Conservation (phyloP, 1,139 yeast genomes). For the Zygoascus meyerae region DNA sequence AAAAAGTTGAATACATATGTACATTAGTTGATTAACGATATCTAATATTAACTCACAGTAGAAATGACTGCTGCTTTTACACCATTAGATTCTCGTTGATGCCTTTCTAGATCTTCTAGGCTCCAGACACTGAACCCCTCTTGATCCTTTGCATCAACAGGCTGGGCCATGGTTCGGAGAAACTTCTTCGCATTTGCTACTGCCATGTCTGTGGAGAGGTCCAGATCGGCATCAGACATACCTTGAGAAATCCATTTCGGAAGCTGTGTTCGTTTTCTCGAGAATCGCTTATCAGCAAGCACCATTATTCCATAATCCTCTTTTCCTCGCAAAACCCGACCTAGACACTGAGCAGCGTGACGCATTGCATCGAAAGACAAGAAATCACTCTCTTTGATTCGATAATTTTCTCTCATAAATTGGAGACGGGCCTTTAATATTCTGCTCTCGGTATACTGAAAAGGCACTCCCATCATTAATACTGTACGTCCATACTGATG, state of each 20-base stretch:
- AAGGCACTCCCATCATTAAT: conserved; percentile 97
- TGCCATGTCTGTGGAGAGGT: conserved; percentile 95
- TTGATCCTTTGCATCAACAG: conserved; percentile 82
- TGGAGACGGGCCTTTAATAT: conserved; percentile 91
- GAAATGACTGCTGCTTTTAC: background rate
- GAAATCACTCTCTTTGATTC: conserved; percentile 89
- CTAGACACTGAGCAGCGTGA: conserved; percentile 98
- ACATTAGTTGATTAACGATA: too few relatives aligned
- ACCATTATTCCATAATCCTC: conserved; percentile 99
- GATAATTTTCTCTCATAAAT: conserved; percentile 85
- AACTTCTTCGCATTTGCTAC: conserved; percentile 90
- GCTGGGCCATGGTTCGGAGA: conserved; percentile 89
- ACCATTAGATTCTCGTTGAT: conserved; percentile 1
- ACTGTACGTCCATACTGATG: conserved; percentile 98
- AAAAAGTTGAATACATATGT: too few relatives aligned
- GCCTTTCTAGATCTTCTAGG: conserved; percentile 49
- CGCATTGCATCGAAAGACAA: conserved; percentile 98
- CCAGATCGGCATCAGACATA: conserved; percentile 81
- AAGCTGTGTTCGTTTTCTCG: conserved; percentile 75
- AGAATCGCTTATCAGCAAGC: conserved; percentile 86
- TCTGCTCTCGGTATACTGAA: conserved; percentile 96
- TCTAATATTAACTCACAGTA: too few relatives aligned
- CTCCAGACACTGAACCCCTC: conserved; percentile 96
- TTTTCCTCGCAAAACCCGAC: conserved; percentile 93
- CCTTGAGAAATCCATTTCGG: conserved; percentile 98